Base-by-base conservation (phyloP, 495 filamentous ascomycete genomes). In the Penicillium fimorum region DNA sequence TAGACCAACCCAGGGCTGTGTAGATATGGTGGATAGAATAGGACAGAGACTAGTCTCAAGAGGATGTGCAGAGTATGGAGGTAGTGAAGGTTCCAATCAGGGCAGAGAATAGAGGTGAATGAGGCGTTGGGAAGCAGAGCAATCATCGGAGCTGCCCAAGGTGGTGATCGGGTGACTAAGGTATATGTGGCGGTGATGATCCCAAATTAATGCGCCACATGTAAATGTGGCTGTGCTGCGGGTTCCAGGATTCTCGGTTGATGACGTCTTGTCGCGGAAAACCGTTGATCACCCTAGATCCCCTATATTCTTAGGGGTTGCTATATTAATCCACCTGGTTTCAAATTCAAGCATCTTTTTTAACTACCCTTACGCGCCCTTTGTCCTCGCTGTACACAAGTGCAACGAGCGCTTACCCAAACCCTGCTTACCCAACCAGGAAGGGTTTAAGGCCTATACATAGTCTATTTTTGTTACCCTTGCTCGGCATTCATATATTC, bases 1-100 rank as follows among this genome's bases (percentile, higher is more conserved):
- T 64, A 58, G 54, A 53, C 64, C 61, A 67, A 59, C 60, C 69
- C 63, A 64, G 64, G 59, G 63, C 57, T 58, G 65, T 55, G 64
- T 45, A 25, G 54, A 27, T 53, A 46, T 48, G 27, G 33, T 37
- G 18, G 49, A 29, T 46, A 13, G 48, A 38, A n/a, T 18, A 15
- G 2, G 24, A 35, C 5, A 5, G 15, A 54, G 7, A 12, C n/a
- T 35, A 33, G 29, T 29, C 7, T 33, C 22, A 46, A 17, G 7
- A 9, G 15, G 15, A n/a, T 17, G 38, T 45, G 29, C 22, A 27
- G 20, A 22, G 37, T 22, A 24, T 24, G 48, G 20, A 43, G 11
- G 37, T 4, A 2, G 20, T 25, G 2, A 25, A 43, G 37, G 32
- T 46, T 47, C 29, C 42, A 55, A 53, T 44, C 32, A 44, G 22